phyloP scores from a whole-genome alignment of 2,329 filamentous ascomycete genomes.

The Alternaria arborescens region DNA sequence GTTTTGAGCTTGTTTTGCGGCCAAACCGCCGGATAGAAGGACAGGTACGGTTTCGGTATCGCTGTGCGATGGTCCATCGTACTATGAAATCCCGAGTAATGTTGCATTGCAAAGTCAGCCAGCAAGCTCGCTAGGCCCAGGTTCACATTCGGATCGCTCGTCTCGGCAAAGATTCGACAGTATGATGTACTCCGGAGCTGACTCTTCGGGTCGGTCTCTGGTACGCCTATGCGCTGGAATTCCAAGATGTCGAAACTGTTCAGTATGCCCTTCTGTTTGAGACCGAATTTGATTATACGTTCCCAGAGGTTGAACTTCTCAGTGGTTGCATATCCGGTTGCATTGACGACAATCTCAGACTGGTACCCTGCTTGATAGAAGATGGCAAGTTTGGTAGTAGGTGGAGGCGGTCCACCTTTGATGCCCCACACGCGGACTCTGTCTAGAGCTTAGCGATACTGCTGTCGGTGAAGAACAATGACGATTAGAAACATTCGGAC shows the following conservation, averaged over 20 bases:
- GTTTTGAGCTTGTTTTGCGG: constrained; percentile 39
- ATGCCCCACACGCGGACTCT: constrained; percentile 51
- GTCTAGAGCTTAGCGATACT: neutral
- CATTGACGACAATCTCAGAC: constrained; percentile 49
- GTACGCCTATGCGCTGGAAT: constrained; percentile 56
- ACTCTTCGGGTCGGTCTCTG: constrained; percentile 35
- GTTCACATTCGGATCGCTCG: constrained; percentile 30
- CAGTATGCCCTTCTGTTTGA: constrained; percentile 50
- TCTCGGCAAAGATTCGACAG: constrained; percentile 45
- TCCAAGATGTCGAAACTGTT: constrained; percentile 61
- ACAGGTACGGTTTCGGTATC: constrained; percentile 43
- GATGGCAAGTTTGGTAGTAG: constrained; percentile 54
- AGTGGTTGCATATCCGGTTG: constrained; percentile 55
- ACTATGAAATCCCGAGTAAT: constrained; percentile 44
- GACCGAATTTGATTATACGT: constrained; percentile 55
- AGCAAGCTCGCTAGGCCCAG: constrained; percentile 33
- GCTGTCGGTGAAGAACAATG: too few species aligned
- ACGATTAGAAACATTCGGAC: neutral
- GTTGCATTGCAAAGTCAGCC: constrained; percentile 41
- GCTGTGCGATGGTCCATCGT: constrained; percentile 42
- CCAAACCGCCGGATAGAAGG: constrained; percentile 43
- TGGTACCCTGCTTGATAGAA: constrained; percentile 53
- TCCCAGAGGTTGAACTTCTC: constrained; percentile 62
- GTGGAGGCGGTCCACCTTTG: constrained; percentile 51
- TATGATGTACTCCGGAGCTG: constrained; percentile 45